Percentiles rank a stretch among this genome's conserved stretches.
phyloP scores from a whole-genome alignment of 2,329 filamentous ascomycete species.

The Westerdykella ornata region DNA sequence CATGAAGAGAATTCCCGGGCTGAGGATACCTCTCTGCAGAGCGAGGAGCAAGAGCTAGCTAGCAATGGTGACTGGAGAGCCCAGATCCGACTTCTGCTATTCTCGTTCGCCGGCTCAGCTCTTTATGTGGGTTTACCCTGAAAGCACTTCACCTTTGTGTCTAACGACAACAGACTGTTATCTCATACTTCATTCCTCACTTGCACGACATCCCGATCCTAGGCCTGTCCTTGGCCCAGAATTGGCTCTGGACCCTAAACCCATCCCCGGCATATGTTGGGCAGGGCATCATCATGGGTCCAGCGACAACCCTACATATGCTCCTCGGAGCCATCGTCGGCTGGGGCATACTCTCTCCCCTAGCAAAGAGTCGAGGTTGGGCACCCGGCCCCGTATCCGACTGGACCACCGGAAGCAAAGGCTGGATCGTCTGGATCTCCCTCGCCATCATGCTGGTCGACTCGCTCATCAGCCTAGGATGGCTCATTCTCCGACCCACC shows the following conservation, averaged over 20 bases:
- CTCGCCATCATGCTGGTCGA: constrained; percentile 96
- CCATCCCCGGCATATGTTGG: constrained; percentile 96
- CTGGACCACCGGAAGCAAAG: constrained; percentile 91
- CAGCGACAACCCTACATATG: constrained; percentile 93
- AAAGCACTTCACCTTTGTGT: not conserved
- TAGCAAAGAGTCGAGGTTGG: constrained; percentile 82
- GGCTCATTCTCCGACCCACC: constrained; percentile 62
- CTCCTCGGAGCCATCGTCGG: constrained; percentile 80
- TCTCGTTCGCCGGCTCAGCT: constrained; percentile 56
- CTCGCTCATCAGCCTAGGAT: constrained; percentile 78
- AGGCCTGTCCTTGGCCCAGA: constrained; percentile 62
- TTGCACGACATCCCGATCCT: constrained; percentile 83
- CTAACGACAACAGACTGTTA: constrained; percentile 54
- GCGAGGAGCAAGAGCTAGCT: constrained; percentile 21
- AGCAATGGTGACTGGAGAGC: constrained; percentile 51
- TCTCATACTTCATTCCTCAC: constrained; percentile 83
- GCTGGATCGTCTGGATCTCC: constrained; percentile 97
- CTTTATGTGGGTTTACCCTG: constrained; percentile 37
- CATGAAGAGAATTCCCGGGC: constrained; percentile 17
- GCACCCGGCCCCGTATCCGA: constrained; percentile 78
- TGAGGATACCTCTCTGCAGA: constrained; percentile 12
- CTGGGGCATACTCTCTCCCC: constrained; percentile 83
- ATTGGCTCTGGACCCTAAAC: constrained; percentile 94
- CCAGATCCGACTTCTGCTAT: constrained; percentile 54
- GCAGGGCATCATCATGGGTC: constrained; percentile 97